These are phyloP conservation scores for Boletus rubroflammeus DNA, from an alignment of 768 basidiomycete genomes.

Conservation along the genomic window DNA sequence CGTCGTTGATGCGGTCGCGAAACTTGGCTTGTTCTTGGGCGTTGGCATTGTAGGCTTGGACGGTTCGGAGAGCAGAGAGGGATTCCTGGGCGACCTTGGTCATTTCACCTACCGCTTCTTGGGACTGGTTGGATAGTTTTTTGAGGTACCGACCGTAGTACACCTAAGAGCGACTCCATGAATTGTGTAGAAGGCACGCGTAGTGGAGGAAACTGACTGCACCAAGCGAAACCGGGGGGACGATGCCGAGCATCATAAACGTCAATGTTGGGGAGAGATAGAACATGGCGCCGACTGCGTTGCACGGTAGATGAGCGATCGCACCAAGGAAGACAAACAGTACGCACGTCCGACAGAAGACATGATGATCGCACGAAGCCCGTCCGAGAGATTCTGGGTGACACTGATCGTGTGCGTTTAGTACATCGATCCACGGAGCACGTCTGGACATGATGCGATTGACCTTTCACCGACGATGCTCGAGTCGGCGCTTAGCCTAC, in stretches of 20 bases:
- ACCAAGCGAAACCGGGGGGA: conserved; percentile 83
- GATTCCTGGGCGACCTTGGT: conserved; percentile 87
- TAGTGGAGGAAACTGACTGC: conserved; percentile 47
- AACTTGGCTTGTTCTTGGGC: conserved; percentile 78
- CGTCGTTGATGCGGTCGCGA: conserved; percentile 54
- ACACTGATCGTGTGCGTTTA: conserved; percentile 35
- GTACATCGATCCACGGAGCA: neutral
- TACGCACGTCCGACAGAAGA: conserved; percentile 87
- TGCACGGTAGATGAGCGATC: neutral
- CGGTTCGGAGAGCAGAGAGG: conserved; percentile 79
- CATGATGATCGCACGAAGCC: conserved; percentile 82
- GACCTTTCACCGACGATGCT: conserved; percentile 93
- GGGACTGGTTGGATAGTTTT: conserved; percentile 84
- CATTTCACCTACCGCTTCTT: conserved; percentile 96
- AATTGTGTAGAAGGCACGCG: conserved; percentile 7
- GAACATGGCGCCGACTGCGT: conserved; percentile 88
- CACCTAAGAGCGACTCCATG: conserved; percentile 48
- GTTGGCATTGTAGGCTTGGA: conserved; percentile 87
- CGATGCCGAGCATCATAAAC: conserved; percentile 86
- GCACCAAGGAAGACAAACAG: neutral
- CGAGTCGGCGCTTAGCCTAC: conserved; percentile 86
- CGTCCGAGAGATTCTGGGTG: conserved; percentile 78
- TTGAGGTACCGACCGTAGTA: conserved; percentile 96
- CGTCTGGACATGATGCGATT: neutral
- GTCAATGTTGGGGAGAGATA: conserved; percentile 88